phyloP scores from a whole-genome alignment of 108 stramenopile genomes.

The Fragilaria crotonensis region DNA sequence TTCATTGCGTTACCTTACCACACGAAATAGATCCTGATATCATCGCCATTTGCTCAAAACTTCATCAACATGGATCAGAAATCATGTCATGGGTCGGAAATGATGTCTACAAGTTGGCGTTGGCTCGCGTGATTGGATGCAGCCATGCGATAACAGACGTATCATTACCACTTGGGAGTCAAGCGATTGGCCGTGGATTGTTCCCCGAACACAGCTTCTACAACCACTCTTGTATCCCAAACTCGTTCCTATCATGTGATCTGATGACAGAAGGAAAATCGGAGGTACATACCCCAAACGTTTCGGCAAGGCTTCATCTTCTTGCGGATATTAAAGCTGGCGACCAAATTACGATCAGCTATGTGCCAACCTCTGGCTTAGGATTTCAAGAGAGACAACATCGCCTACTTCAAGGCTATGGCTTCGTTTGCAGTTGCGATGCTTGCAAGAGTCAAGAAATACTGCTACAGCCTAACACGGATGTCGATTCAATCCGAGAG shows the following conservation, averaged over 20 bases:
- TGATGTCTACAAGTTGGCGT: background rate
- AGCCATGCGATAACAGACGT: slow-evolving; percentile 29
- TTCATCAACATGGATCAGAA: too few species aligned
- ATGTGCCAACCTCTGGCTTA: slow-evolving; percentile 31
- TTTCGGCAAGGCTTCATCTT: slow-evolving; percentile 20
- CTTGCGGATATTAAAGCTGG: slow-evolving; percentile 7
- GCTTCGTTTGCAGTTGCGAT: slow-evolving; percentile 21
- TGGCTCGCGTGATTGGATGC: slow-evolving; percentile 25
- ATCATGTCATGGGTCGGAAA: too few species aligned
- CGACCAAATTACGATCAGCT: slow-evolving; percentile 27
- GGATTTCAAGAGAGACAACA: slow-evolving; percentile 16
- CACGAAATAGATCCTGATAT: background rate
- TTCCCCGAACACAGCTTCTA: slow-evolving; percentile 31
- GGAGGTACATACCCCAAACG: background rate
- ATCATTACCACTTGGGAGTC: slow-evolving; percentile 17
- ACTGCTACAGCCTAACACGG: slow-evolving; percentile 1
- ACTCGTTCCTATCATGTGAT: slow-evolving; percentile 28
- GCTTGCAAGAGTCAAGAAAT: background rate
- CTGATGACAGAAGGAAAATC: background rate
- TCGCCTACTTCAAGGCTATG: slow-evolving; percentile 13
- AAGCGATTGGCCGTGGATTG: slow-evolving; percentile 24
- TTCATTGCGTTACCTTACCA: background rate
- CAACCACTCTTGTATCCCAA: slow-evolving; percentile 37
- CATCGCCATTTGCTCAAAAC: too few species aligned
- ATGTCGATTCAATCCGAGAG: slow-evolving; percentile 21